Base-by-base conservation (phyloP, 176 grass and related monocot species). In the Saccharum spontaneum region DNA sequence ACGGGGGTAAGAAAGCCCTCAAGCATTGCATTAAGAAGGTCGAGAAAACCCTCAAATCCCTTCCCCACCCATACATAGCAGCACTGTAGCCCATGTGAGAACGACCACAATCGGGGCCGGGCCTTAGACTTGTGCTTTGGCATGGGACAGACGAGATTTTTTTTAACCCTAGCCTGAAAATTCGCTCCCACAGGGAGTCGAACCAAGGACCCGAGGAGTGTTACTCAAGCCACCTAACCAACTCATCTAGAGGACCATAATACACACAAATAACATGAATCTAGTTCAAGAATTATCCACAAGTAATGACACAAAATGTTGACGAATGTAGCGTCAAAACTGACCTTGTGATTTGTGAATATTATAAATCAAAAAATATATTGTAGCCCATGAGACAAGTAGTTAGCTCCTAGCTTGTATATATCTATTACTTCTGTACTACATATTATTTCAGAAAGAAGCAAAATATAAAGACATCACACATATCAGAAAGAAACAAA, bases 261-360 rank as follows among this genome's bases (percentile, higher is more conserved):
- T 26, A n/a, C 57, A 73, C 16, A 79, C 41, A 24, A 20, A 67
- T 23, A 69, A 17, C 23, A 77, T 34, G 23, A 59, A 78, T 52
- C 73, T 62, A 28, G 76, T 83, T 41, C 26, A 73, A 78, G 8
- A 38, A 85, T 34, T 70, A 22, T 68, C 10, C 23, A 46, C 8
- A 14, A 83, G 34, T n/a, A 75, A 67, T 55, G 26, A 60, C 60
- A 4, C 13, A 23, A 14, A 36, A 64, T 40, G 45, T 3, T 38
- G 20, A 24, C 31, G 8, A 20, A 67, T 17, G 26, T 54, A 31
- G 31, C 16, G 28, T 30, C 72, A 33, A 26, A 68, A 68, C 73
- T 68, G 54, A 60, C 15, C 34, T 18, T 61, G 36, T 77, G 61
- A 84, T 5, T 59, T 59, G 16, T 77, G 62, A 84, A 77, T 20